A percentile compares a stretch with the other conserved stretches of the same genome.
phyloP scores from a whole-genome alignment of 306 rosid genomes.

The Betula pendula region DNA sequence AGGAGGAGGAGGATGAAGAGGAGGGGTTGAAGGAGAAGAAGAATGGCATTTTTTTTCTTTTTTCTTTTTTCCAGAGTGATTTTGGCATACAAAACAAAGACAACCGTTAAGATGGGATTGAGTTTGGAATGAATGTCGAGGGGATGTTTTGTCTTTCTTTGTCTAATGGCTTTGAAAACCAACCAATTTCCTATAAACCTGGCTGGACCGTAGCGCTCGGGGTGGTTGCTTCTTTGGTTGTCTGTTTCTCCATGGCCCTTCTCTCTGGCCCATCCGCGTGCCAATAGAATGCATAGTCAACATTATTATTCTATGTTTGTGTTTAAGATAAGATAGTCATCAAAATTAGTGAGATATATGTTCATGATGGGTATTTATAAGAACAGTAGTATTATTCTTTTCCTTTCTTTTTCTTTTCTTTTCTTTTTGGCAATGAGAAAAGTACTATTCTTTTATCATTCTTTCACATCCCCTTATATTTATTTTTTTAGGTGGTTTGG shows the following conservation, averaged over 20 bases:
- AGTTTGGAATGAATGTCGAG: constrained; percentile 26
- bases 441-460: neutral
- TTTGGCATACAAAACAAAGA: constrained; percentile 32
- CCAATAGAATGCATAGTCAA: neutral
- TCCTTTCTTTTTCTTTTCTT: too few species aligned
- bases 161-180: constrained; percentile 41
- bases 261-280: neutral
- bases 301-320: neutral
- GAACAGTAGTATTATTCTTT: neutral
- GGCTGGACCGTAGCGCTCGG: constrained; percentile 55
- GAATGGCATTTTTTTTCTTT: constrained; percentile 36
- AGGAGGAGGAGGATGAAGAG: neutral
- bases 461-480: too few species aligned
- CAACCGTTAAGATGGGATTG: constrained; percentile 14
- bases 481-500: too few species aligned
- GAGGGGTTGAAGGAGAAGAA: constrained; percentile 14
- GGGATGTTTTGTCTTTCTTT: constrained; percentile 38
- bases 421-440: too few species aligned
- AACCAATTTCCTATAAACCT: constrained; percentile 43
- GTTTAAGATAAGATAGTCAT: neutral
- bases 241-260: neutral
- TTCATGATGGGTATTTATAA: neutral
- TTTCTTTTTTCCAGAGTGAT: constrained; percentile 1
- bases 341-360: neutral
- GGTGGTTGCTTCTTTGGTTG: neutral